These are phyloP conservation scores for Fusarium poae DNA, from an alignment of 2,329 filamentous ascomycete species.

Conservation along the genomic window DNA sequence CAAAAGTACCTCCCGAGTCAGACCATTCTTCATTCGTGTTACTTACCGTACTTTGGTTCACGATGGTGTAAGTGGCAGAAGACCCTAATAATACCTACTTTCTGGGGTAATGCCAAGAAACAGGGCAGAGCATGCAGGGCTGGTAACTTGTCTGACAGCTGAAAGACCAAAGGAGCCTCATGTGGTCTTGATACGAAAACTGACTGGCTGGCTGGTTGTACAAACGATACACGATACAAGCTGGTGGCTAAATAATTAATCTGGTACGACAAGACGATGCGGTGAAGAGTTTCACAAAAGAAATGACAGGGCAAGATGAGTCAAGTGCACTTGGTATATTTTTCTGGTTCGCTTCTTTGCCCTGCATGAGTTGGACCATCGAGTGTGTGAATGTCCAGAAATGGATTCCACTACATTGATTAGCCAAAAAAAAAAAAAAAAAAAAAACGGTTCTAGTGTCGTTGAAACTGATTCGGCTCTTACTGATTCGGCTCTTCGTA, in stretches of 20 bases:
- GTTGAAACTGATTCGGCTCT: slow-evolving; percentile 23
- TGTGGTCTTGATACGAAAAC: slow-evolving; percentile 18
- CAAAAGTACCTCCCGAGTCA: slow-evolving; percentile 4
- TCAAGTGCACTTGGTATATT: slow-evolving; percentile 10
- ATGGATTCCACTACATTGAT: slow-evolving; percentile 2
- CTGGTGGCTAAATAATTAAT: slow-evolving; percentile 21
- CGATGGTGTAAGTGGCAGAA: slow-evolving; percentile 1
- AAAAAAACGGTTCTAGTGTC: slow-evolving; percentile 15
- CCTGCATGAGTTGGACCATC: slow-evolving; percentile 25
- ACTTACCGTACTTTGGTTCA: slow-evolving; percentile 8
- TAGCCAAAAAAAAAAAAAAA: not conserved
- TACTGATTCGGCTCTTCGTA: slow-evolving; percentile 32
- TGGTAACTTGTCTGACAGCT: slow-evolving; percentile 16
- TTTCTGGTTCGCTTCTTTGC: slow-evolving; percentile 31
- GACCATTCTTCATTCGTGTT: slow-evolving; percentile 3
- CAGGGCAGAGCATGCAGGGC: slow-evolving; percentile 7
- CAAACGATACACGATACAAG: not conserved
- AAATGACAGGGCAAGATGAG: slow-evolving; percentile 1
- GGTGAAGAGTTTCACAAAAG: slow-evolving; percentile 35
- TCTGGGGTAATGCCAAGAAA: slow-evolving; percentile 8
- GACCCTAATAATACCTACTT: slow-evolving; percentile 1
- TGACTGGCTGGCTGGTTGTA: slow-evolving; percentile 22
- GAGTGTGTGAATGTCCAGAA: slow-evolving; percentile 1
- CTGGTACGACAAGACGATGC: slow-evolving; percentile 36
- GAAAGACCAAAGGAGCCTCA: slow-evolving; percentile 25